phyloP scores from a whole-genome alignment of 495 filamentous ascomycete genomes.

The Hypoxylon cercidicola region DNA sequence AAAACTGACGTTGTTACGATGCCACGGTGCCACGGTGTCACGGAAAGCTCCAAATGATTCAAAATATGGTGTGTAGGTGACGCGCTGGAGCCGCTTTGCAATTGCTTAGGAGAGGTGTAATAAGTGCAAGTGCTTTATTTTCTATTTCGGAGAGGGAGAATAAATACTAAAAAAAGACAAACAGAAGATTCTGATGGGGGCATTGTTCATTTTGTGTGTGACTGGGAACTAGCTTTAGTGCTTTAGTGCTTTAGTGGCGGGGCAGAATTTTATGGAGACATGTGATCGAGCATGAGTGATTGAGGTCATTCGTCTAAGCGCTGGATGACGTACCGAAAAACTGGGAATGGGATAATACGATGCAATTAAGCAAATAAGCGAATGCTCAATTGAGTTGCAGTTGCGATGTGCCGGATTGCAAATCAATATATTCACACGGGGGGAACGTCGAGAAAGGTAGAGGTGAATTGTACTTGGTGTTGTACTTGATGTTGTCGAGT shows the following conservation, averaged over 20 bases:
- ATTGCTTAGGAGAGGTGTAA: background rate
- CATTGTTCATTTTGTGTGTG: slow-evolving; percentile 20
- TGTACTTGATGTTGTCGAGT: slow-evolving; percentile 3
- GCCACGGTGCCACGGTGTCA: background rate
- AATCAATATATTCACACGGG: slow-evolving; percentile 25
- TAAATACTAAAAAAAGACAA: slow-evolving; percentile 15
- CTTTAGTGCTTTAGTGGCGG: slow-evolving; percentile 30
- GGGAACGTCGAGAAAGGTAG: slow-evolving; percentile 11
- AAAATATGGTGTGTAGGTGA: slow-evolving; percentile 5
- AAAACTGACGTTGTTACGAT: slow-evolving; percentile 1
- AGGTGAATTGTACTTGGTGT: slow-evolving; percentile 3
- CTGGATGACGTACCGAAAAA: slow-evolving; percentile 23
- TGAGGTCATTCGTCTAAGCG: slow-evolving; percentile 23
- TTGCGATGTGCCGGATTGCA: slow-evolving; percentile 15
- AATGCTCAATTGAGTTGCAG: slow-evolving; percentile 27
- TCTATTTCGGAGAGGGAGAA: slow-evolving; percentile 4
- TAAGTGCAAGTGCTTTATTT: slow-evolving; percentile 3
- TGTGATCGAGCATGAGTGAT: slow-evolving; percentile 23
- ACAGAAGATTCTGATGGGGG: slow-evolving; percentile 33
- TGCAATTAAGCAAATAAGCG: slow-evolving; percentile 21
- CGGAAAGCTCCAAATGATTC: background rate
- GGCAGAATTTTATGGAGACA: slow-evolving; percentile 42
- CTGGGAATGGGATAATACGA: slow-evolving; percentile 12
- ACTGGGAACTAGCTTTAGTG: slow-evolving; percentile 30
- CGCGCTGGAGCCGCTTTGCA: background rate